phyloP scores from a whole-genome alignment of 306 rosid species.

The Acacia acuminata region DNA sequence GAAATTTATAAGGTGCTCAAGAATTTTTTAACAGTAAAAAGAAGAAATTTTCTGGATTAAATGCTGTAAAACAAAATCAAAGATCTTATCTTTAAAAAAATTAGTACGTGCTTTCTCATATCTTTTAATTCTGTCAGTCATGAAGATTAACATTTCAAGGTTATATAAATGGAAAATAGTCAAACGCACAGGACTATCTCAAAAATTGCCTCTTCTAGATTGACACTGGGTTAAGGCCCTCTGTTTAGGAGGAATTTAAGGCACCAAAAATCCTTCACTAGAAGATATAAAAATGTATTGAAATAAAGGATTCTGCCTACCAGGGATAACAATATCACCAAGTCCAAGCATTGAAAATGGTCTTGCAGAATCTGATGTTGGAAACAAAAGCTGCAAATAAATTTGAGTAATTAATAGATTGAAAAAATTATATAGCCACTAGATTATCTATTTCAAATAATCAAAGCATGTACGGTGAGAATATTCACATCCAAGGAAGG shows the following conservation, averaged over 20 bases:
- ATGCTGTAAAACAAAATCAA: too few relatives aligned
- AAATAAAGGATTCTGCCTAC: constrained; percentile 47
- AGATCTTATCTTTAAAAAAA: not conserved
- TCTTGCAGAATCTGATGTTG: constrained; percentile 81
- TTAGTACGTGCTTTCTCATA: too few relatives aligned
- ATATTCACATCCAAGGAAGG: not conserved
- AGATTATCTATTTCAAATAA: constrained; percentile 14
- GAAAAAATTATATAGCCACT: not conserved
- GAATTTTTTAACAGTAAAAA: not conserved
- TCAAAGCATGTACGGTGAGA: not conserved
- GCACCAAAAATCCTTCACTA: not conserved
- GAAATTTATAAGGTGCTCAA: not conserved
- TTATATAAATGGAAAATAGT: not conserved
- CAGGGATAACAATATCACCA: constrained; percentile 99
- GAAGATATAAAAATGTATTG: not conserved
- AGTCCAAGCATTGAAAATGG: constrained; percentile 99
- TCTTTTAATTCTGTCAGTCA: not conserved
- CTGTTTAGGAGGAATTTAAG: not conserved
- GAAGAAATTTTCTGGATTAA: not conserved
- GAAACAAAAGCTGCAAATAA: constrained; percentile 85
- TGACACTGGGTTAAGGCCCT: not conserved
- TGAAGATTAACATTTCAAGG: constrained; percentile 7
- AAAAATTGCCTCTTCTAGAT: constrained; percentile 2
- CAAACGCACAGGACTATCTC: not conserved
- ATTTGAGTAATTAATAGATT: constrained; percentile 25